phyloP scores from a whole-genome alignment of 2,329 filamentous ascomycete species.

The Venturia carpophila region DNA sequence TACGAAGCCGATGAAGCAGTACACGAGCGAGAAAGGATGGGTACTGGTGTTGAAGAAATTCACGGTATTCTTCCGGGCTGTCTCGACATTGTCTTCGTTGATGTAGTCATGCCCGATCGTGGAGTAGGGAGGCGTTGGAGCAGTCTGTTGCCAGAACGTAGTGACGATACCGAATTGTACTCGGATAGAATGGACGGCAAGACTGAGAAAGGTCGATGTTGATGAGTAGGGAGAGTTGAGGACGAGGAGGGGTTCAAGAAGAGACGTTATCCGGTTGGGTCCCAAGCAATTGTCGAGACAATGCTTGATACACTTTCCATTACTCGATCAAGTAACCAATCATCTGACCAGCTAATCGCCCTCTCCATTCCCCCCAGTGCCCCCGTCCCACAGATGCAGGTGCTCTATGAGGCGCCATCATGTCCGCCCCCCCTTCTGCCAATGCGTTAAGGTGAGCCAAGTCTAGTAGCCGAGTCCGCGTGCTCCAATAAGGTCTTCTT shows the following conservation, averaged over 20 bases:
- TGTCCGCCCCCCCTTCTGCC: not conserved
- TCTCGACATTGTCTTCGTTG: not conserved
- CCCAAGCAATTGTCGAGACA: too few relatives aligned
- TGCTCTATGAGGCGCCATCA: not conserved
- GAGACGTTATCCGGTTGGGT: too few relatives aligned
- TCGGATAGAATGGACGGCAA: too few relatives aligned
- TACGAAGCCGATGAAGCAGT: not conserved
- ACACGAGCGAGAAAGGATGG: not conserved
- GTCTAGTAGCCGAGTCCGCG: not conserved
- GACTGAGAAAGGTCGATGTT: too few relatives aligned
- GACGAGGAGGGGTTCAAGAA: too few relatives aligned
- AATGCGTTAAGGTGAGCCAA: not conserved
- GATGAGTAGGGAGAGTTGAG: too few relatives aligned
- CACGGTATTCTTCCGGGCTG: not conserved
- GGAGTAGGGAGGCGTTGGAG: not conserved
- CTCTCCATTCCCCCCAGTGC: too few relatives aligned
- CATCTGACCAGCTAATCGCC: too few relatives aligned
- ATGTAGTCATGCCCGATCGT: not conserved
- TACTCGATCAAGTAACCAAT: too few relatives aligned
- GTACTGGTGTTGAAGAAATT: not conserved
- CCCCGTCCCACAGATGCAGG: not conserved
- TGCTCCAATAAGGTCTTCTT: not conserved
- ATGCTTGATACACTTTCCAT: too few relatives aligned
- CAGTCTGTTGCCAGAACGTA: not conserved
- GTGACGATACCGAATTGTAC: constrained; percentile 14